phyloP scores from a whole-genome alignment of 2,329 filamentous ascomycete genomes.

The Fusarium miscanthi region DNA sequence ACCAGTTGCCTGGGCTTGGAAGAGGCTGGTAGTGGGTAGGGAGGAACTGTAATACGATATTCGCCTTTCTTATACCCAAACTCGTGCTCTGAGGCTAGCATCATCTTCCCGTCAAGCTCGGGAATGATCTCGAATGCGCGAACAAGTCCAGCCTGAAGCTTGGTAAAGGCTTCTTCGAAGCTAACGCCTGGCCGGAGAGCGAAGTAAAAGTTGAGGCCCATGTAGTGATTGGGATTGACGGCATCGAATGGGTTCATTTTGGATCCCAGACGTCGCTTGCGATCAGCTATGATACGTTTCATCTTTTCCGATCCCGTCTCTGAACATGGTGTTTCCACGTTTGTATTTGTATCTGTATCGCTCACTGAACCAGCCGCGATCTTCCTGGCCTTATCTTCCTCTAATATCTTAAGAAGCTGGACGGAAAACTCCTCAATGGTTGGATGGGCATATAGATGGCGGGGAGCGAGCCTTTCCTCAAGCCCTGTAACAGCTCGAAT shows the following conservation, averaged over 20 bases:
- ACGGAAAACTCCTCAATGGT: neutral
- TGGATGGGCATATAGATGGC: conserved; percentile 1
- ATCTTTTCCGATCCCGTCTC: neutral
- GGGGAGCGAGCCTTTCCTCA: conserved; percentile 4
- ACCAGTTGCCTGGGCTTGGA: neutral
- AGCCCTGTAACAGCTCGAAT: neutral
- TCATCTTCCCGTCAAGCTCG: conserved; percentile 10
- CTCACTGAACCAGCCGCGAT: fast-evolving
- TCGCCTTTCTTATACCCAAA: conserved; percentile 10
- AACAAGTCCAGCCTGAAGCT: neutral
- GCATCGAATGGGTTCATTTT: conserved; percentile 14
- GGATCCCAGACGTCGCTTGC: neutral
- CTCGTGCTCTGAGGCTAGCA: conserved; percentile 5
- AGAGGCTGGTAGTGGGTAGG: neutral
- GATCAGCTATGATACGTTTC: neutral
- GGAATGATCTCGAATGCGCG: conserved; percentile 3
- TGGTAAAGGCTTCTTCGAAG: neutral
- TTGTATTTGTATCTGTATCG: fast-evolving
- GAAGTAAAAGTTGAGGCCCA: conserved; percentile 18
- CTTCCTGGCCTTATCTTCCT: neutral
- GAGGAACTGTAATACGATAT: neutral
- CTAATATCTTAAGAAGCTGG: neutral
- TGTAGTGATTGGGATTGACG: conserved; percentile 14
- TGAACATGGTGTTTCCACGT: neutral
- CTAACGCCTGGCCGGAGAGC: neutral